Evolutionary conservation across 2,329 filamentous ascomycete genomes (phyloP).

Genomic region (Aspergillus texensis): DNA sequence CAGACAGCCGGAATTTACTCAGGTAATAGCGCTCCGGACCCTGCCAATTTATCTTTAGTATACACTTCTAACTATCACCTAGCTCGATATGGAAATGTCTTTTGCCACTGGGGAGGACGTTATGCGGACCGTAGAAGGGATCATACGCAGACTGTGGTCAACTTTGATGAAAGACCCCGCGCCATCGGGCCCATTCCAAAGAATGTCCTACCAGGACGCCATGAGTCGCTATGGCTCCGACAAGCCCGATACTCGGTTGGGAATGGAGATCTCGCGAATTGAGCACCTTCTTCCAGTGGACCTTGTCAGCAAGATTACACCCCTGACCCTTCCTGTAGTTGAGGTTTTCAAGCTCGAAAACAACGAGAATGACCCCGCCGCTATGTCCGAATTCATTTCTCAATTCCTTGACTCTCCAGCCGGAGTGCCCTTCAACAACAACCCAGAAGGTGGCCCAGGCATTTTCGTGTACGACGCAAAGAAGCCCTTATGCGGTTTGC

Average conservation of each 20-base stretch:
- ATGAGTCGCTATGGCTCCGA: conserved; percentile 85
- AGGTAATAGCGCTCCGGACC: conserved; percentile 54
- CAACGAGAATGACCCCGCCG: conserved; percentile 51
- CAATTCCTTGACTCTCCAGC: conserved; percentile 71
- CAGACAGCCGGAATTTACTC: conserved; percentile 94
- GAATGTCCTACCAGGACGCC: conserved; percentile 71
- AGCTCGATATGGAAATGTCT: conserved; percentile 92
- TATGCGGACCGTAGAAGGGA: conserved; percentile 57
- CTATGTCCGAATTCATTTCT: conserved; percentile 64
- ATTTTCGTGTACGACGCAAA: conserved; percentile 74
- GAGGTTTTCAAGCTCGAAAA: conserved; percentile 70
- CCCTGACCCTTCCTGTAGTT: conserved; percentile 67
- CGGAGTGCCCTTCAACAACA: conserved; percentile 62
- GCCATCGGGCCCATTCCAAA: conserved; percentile 53
- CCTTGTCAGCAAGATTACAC: conserved; percentile 75
- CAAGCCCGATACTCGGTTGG: conserved; percentile 85
- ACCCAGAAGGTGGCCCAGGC: conserved; percentile 76
- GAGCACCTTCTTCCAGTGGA: conserved; percentile 64
- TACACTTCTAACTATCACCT: not conserved
- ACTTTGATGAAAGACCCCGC: conserved; percentile 50
- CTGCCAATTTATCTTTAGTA: not conserved
- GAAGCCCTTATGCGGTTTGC: conserved; percentile 75
- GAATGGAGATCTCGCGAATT: conserved; percentile 67
- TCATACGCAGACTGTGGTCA: conserved; percentile 61
- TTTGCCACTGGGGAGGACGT: conserved; percentile 75